Conservation (phyloP, 2,329 filamentous ascomycete genomes). For the Zarea fungicola region DNA sequence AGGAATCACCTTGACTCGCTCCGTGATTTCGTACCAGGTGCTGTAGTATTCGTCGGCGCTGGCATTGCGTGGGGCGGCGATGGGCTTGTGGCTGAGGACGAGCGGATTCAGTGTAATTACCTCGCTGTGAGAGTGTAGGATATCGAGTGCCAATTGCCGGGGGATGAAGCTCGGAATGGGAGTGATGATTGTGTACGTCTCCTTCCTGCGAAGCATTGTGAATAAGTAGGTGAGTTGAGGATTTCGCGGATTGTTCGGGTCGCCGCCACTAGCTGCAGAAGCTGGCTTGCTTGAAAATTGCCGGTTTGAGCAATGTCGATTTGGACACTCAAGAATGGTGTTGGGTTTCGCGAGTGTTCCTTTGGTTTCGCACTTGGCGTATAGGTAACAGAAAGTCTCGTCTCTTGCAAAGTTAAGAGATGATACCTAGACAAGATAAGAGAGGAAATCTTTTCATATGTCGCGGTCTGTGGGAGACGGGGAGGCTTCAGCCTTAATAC, state of each 20-base stretch:
- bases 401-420: neutral
- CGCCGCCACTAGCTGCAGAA: neutral
- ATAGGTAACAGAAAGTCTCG: neutral
- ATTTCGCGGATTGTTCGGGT: conserved; percentile 1
- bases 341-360: neutral
- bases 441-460: neutral
- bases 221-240: conserved; percentile 3
- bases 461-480: neutral
- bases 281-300: neutral
- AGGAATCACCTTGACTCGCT: conserved; percentile 64
- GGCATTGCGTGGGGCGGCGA: conserved; percentile 62
- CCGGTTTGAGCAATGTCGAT: neutral
- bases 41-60: conserved; percentile 66
- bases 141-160: conserved; percentile 66
- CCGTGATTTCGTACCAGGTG: conserved; percentile 68
- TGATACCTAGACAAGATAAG: neutral
- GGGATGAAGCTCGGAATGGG: conserved; percentile 66
- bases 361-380: neutral
- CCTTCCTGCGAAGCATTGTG: conserved; percentile 56
- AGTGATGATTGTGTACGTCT: conserved; percentile 62
- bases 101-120: conserved; percentile 67
- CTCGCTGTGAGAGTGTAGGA: conserved; percentile 65
- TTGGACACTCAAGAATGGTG: neutral
- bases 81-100: conserved; percentile 57
- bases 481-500: conserved; percentile 7